Conservation (phyloP, 148 eudicot species). For the Chenopodium formosanum region DNA sequence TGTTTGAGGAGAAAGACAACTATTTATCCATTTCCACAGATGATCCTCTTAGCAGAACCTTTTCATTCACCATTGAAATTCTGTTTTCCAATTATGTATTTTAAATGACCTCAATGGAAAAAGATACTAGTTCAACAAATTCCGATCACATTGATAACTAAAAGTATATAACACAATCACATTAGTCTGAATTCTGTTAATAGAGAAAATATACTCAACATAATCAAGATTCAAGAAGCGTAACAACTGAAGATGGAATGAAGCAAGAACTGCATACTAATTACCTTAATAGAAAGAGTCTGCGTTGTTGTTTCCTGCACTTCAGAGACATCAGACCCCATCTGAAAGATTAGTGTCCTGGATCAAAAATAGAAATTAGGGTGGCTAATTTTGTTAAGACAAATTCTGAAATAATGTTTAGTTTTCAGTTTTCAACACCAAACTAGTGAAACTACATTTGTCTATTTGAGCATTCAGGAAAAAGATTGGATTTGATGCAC, state of each 20-base stretch:
- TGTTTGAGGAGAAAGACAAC: not conserved
- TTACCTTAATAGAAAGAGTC: slow-evolving; percentile 56
- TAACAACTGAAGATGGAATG: not conserved
- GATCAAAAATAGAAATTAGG: slow-evolving; percentile 13
- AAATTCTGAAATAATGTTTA: not conserved
- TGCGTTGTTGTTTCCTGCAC: slow-evolving; percentile 35
- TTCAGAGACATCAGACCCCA: slow-evolving; percentile 60
- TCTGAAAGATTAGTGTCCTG: slow-evolving; percentile 32
- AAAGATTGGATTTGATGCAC: not conserved
- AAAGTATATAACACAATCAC: not conserved
- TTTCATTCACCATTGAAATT: not conserved
- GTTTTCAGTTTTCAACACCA: not conserved
- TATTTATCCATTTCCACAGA: not conserved
- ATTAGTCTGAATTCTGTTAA: not conserved
- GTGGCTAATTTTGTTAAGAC: not conserved
- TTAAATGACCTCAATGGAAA: not conserved
- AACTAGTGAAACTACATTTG: not conserved
- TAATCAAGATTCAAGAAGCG: not conserved
- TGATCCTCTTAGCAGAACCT: not conserved
- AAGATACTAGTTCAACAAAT: not conserved
- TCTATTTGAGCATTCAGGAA: not conserved
- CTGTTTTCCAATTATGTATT: not conserved
- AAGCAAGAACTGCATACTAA: not conserved
- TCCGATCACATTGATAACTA: not conserved
- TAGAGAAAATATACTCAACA: not conserved